Conservation (phyloP, 2,329 filamentous ascomycete genomes). For the Talaromyces sp. region DNA sequence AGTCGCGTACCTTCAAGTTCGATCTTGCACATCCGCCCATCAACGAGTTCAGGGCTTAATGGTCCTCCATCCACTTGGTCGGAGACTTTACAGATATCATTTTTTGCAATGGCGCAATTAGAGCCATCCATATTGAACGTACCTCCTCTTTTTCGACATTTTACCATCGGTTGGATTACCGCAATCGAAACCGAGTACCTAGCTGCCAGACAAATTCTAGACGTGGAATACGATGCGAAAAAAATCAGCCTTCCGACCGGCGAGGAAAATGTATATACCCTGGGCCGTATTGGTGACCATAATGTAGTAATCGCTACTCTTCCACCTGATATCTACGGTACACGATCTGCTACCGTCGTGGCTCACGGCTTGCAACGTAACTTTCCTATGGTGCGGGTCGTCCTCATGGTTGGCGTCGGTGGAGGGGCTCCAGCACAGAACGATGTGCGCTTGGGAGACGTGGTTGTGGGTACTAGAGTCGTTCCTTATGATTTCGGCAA, state of each 20-base stretch:
- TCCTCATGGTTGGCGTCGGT: conserved; percentile 1
- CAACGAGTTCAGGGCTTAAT: too few relatives aligned
- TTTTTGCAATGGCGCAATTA: too few relatives aligned
- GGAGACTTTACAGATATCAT: too few relatives aligned
- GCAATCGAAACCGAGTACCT: not conserved
- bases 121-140: too few relatives aligned
- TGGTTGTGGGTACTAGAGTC: conserved; percentile 21
- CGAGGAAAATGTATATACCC: not conserved
- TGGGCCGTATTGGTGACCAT: not conserved
- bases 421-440: not conserved
- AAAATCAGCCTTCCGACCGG: not conserved
- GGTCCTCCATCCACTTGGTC: too few relatives aligned
- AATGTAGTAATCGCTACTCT: not conserved
- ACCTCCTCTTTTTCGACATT: too few relatives aligned
- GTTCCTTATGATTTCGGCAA: not conserved
- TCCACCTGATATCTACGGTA: not conserved
- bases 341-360: not conserved
- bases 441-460: conserved; percentile 27
- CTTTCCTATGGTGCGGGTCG: conserved; percentile 1
- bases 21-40: too few relatives aligned
- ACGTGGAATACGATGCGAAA: not conserved
- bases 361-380: not conserved
- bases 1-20: too few relatives aligned
- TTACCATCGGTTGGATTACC: conserved; percentile 3
- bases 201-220: not conserved